phyloP scores from a whole-genome alignment of 441 rosid species.

The Croton laevigatus region DNA sequence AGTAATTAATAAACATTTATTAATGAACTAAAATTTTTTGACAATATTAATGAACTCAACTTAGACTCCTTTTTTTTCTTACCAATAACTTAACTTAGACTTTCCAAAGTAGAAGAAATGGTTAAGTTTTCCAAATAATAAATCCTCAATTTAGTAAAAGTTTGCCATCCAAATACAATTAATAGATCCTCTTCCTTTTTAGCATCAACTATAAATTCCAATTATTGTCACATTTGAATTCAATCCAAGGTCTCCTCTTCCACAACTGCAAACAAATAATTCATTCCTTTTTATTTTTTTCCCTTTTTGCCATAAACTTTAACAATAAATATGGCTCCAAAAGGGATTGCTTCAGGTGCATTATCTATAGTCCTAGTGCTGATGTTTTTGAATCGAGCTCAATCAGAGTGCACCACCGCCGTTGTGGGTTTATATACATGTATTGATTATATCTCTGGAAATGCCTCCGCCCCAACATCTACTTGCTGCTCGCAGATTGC shows the following conservation, averaged over 20 bases:
- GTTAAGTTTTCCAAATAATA: slow-evolving; percentile 15
- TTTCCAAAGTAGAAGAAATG: neutral
- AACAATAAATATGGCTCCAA: slow-evolving; percentile 22
- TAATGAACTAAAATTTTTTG: no score
- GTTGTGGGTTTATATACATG: slow-evolving; percentile 51
- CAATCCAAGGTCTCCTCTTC: neutral
- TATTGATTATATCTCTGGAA: slow-evolving; percentile 44
- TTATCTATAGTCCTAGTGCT: slow-evolving; percentile 24
- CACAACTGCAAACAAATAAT: neutral
- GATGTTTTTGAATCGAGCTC: slow-evolving; percentile 28
- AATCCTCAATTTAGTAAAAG: slow-evolving; percentile 21
- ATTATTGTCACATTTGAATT: neutral
- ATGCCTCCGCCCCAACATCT: slow-evolving; percentile 17
- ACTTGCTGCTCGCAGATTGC: slow-evolving; percentile 22
- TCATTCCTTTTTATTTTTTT: neutral
- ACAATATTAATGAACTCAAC: neutral
- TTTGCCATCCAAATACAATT: slow-evolving; percentile 34
- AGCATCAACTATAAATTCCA: slow-evolving; percentile 20
- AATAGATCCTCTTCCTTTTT: slow-evolving; percentile 7
- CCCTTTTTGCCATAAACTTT: neutral
- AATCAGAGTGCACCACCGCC: slow-evolving; percentile 41
- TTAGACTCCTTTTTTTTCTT: neutral
- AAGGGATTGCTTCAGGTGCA: slow-evolving; percentile 16
- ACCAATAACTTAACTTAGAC: neutral
- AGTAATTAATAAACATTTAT: no score